These are phyloP conservation scores for Mycena albidolilacea DNA, from an alignment of 768 basidiomycete species.

Conservation along the genomic window DNA sequence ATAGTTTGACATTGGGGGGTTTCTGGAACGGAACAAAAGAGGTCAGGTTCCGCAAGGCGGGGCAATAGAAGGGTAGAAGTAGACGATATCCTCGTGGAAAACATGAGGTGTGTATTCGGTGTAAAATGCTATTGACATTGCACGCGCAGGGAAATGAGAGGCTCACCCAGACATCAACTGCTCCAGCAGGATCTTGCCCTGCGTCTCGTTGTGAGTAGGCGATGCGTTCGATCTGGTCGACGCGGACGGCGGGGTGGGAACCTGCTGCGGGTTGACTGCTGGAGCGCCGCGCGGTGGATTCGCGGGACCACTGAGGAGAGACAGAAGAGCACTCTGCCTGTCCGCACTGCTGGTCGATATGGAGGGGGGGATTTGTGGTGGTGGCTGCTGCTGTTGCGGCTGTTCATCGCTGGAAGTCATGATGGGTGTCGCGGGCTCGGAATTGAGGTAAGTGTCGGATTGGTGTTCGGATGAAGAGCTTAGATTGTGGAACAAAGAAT, in stretches of 20 bases:
- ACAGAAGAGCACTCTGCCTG: slow-evolving; percentile 82
- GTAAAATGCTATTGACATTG: slow-evolving; percentile 4
- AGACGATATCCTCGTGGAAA: slow-evolving; percentile 48
- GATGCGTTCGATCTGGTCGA: slow-evolving; percentile 70
- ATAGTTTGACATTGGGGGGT: slow-evolving; percentile 66
- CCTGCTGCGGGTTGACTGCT: slow-evolving; percentile 64
- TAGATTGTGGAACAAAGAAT: slow-evolving; percentile 77
- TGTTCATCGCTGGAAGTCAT: slow-evolving; percentile 64
- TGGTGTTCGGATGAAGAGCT: slow-evolving; percentile 58
- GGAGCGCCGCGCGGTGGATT: slow-evolving; percentile 42
- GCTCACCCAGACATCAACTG: slow-evolving; percentile 88
- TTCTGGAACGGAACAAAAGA: slow-evolving; percentile 51
- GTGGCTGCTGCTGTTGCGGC: slow-evolving; percentile 41
- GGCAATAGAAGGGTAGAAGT: slow-evolving; percentile 45
- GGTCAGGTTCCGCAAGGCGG: slow-evolving; percentile 36
- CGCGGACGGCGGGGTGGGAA: slow-evolving; percentile 79
- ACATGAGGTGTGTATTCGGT: slow-evolving; percentile 45
- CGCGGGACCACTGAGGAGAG: slow-evolving; percentile 68
- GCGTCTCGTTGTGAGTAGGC: slow-evolving; percentile 72
- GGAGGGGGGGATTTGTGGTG: slow-evolving; percentile 59
- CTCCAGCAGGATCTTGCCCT: slow-evolving; percentile 83
- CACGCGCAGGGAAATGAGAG: slow-evolving; percentile 34
- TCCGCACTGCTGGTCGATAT: slow-evolving; percentile 66
- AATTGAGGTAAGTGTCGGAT: slow-evolving; percentile 50
- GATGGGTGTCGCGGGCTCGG: slow-evolving; percentile 56